Evolutionary conservation across 2,329 filamentous ascomycete species (phyloP).

Genomic region (Microcera coccophila): DNA sequence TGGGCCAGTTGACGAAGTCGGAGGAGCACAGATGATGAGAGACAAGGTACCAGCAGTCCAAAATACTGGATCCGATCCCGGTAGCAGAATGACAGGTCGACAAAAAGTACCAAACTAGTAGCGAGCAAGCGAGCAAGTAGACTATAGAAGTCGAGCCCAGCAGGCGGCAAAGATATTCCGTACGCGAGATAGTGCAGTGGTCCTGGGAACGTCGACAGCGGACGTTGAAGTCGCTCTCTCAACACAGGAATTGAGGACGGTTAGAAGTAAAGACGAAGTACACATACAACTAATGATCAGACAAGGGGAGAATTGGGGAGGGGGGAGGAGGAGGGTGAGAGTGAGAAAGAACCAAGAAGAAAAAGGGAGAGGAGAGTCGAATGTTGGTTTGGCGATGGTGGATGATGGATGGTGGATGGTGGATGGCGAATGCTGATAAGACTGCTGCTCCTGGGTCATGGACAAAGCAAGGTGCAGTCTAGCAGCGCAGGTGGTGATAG

Average conservation of each 20-base stretch:
- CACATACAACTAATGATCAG: neutral
- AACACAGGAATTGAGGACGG: too few species aligned
- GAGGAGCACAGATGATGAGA: neutral
- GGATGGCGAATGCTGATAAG: slow-evolving; percentile 26
- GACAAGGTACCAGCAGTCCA: neutral
- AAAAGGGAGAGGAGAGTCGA: slow-evolving; percentile 1
- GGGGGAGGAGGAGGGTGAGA: neutral
- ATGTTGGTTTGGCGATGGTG: slow-evolving; percentile 10
- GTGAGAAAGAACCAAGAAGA: neutral
- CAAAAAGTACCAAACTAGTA: too few species aligned
- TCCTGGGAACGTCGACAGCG: too few species aligned
- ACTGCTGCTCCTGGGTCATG: neutral
- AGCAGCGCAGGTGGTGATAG: neutral
- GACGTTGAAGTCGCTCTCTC: too few species aligned
- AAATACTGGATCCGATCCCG: too few species aligned
- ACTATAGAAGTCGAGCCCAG: too few species aligned
- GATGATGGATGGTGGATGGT: slow-evolving; percentile 16
- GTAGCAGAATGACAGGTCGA: too few species aligned
- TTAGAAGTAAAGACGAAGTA: too few species aligned
- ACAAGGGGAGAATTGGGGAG: neutral
- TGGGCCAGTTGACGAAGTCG: neutral
- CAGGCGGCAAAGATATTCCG: too few species aligned
- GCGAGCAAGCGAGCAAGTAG: too few species aligned
- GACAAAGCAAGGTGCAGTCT: neutral
- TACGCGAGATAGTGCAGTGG: too few species aligned